Percentiles rank a stretch among this genome's conserved stretches.
Evolutionary conservation across 305 asterid genomes (phyloP).

Genomic region (Withania somnifera): DNA sequence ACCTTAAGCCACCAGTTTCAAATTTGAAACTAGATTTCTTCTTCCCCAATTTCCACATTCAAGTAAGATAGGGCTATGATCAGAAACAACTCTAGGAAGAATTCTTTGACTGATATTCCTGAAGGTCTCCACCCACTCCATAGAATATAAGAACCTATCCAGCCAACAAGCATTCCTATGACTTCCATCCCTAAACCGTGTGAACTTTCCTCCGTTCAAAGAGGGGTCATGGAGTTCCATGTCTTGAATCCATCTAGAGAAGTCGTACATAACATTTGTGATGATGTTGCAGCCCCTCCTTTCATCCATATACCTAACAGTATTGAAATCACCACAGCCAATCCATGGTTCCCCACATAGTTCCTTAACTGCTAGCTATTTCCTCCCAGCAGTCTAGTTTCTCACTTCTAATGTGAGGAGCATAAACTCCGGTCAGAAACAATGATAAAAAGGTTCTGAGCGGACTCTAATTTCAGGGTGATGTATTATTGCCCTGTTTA

Average conservation of each 20-base stretch:
- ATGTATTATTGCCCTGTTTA: not conserved
- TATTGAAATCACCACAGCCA: not conserved
- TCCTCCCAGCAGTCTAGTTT: not conserved
- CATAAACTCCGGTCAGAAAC: not conserved
- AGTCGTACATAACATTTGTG: not conserved
- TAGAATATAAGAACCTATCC: not conserved
- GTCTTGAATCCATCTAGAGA: not conserved
- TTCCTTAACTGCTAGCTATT: not conserved
- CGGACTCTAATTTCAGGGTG: not conserved
- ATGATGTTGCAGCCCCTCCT: not conserved
- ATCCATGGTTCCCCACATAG: not conserved
- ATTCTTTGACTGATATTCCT: not conserved
- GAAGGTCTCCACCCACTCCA: not conserved
- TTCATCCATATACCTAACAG: not conserved
- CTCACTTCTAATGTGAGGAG: not conserved
- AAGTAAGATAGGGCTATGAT: not conserved
- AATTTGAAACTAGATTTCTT: too few species aligned
- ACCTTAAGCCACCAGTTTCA: not conserved
- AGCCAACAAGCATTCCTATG: not conserved
- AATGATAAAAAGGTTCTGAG: too few species aligned
- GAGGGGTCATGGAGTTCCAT: not conserved
- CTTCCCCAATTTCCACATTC: not conserved
- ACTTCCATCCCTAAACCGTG: not conserved
- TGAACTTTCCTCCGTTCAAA: too few species aligned
- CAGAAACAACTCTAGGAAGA: not conserved